Evolutionary conservation across 2,329 filamentous ascomycete species (phyloP), one percentile per base, ranked within the genome.

Genomic region (Penicillium expansum): DNA sequence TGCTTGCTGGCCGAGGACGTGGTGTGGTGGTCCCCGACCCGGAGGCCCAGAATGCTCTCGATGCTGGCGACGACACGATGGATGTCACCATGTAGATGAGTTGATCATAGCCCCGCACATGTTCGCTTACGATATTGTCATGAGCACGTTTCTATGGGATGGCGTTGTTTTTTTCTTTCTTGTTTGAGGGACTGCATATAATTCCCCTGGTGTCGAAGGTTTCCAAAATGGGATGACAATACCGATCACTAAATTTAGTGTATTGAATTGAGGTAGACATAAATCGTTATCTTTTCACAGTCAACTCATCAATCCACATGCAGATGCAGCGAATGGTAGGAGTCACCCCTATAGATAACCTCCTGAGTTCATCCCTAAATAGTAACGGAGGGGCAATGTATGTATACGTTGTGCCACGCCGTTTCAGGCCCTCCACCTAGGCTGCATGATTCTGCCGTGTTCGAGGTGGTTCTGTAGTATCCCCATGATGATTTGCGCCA

Each of bases 61-160:
- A 91, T 65, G 92, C 83, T 55, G 84, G 90, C 10, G 91, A 97
- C 72, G 93, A 97, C 78, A 96, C 92, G 16, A 97, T 97, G 91
- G 80, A 92, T 69, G 83, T 92, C 67, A 86, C 70, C 35, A 71
- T 74, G 61, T 76, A 71, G 59, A 61, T 49, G 58, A 45, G 45
- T 44, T 37, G 41, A 45, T 44, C 29, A 8, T 48, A 49, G 43
- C 55, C 56, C 56, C 54, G 62, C 64, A 62, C 62, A 63, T 66
- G 57, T 52, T 57, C 52, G 60, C 57, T 59, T 63, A 66, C 59
- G 63, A 66, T 57, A 51, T 62, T 56, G 59, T 62, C 62, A 66
- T 61, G 63, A 66, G 62, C 59, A 66, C 63, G 58, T 63, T 57
- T 56, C 62, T 62, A 64, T 65, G 55, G 59, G 54, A 58, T 62